Percentiles rank a stretch among this genome's conserved stretches.
Evolutionary conservation across 2,329 filamentous ascomycete genomes (phyloP).

Genomic region (Botrytis paeoniae): DNA sequence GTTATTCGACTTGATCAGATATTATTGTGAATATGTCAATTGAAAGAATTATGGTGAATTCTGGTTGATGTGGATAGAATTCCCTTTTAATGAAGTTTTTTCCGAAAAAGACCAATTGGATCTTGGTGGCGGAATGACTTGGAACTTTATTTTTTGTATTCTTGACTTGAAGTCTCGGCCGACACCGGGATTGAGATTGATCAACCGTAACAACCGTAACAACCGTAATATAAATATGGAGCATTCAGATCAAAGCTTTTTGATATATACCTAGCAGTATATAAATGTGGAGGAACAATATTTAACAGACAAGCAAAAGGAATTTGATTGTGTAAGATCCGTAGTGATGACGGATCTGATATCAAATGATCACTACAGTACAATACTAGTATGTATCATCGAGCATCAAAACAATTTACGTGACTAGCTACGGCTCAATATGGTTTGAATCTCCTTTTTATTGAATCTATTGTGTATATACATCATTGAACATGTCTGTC

Average conservation of each 20-base stretch:
- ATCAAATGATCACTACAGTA: not conserved
- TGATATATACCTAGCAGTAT: too few relatives aligned
- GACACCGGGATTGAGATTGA: slow-evolving; percentile 4
- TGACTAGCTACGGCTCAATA: too few relatives aligned
- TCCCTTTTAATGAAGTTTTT: not conserved
- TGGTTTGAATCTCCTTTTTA: not conserved
- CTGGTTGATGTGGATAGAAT: not conserved
- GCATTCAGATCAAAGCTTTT: not conserved
- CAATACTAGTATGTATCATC: not conserved
- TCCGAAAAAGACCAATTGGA: not conserved
- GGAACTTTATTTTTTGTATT: not conserved
- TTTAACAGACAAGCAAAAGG: not conserved
- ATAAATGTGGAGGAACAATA: not conserved
- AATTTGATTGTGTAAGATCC: not conserved
- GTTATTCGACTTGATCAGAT: not conserved
- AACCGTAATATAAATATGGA: not conserved
- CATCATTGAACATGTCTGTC: not conserved
- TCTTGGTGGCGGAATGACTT: not conserved
- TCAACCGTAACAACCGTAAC: not conserved
- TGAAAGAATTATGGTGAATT: not conserved
- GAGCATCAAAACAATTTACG: not conserved
- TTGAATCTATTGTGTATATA: not conserved
- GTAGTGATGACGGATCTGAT: not conserved
- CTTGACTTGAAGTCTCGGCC: not conserved
- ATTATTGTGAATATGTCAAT: not conserved